These are phyloP conservation scores for Botrytis byssoidea DNA, from an alignment of 2,329 filamentous ascomycete genomes.

Conservation along the genomic window DNA sequence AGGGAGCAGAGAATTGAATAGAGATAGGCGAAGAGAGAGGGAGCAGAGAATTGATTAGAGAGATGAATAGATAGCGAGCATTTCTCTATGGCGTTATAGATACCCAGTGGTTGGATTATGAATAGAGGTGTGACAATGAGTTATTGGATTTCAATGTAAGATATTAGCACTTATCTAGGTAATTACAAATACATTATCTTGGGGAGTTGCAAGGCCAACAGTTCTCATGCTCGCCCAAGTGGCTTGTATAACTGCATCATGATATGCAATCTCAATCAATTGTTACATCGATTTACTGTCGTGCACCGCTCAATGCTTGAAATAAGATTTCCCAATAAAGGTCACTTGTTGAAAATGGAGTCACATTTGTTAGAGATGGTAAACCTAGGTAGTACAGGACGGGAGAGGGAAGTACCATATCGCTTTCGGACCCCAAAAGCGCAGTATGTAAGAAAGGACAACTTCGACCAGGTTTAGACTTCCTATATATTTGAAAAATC, in stretches of 20 bases:
- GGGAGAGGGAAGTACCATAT: no score
- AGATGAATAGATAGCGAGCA: not conserved
- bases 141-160: not conserved
- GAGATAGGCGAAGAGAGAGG: constrained; percentile 19
- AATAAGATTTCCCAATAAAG: not conserved
- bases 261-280: not conserved
- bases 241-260: not conserved
- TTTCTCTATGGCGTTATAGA: not conserved
- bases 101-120: constrained; percentile 2
- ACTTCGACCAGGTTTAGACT: not conserved
- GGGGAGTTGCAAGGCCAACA: constrained; percentile 9
- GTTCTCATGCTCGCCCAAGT: not conserved
- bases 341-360: not conserved
- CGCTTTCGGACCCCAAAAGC: not conserved
- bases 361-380: no score
- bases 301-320: not conserved
- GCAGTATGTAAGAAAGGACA: no score
- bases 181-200: not conserved
- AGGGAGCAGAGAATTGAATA: constrained; percentile 26
- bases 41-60: constrained; percentile 24
- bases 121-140: not conserved
- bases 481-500: not conserved
- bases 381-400: no score
- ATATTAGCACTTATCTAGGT: not conserved
- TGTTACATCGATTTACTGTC: not conserved